phyloP scores from a whole-genome alignment of 345 rosid species.

The Camelina sativa region DNA sequence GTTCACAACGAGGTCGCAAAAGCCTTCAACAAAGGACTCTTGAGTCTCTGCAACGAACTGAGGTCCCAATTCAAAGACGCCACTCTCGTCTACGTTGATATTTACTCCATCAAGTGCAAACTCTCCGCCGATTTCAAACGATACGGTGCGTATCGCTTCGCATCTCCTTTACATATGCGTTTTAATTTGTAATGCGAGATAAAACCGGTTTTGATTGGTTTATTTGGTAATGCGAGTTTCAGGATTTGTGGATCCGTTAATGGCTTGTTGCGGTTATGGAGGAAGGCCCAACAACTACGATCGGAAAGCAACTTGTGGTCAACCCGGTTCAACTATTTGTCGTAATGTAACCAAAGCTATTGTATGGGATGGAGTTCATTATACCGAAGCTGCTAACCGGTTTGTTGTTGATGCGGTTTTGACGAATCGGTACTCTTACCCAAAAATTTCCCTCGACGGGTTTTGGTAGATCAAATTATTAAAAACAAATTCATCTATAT shows the following conservation, averaged over 20 bases:
- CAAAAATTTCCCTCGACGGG: slow-evolving; percentile 48
- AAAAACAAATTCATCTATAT: background rate
- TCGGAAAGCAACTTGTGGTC: slow-evolving; percentile 49
- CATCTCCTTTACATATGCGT: background rate
- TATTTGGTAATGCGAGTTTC: background rate
- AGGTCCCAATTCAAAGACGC: slow-evolving; percentile 49
- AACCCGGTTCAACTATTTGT: slow-evolving; percentile 52
- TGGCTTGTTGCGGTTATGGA: slow-evolving; percentile 65
- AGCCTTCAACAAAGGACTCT: slow-evolving; percentile 54
- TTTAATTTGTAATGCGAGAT: background rate
- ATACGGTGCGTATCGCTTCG: slow-evolving; percentile 44
- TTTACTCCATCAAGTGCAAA: slow-evolving; percentile 60
- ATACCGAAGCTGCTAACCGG: slow-evolving; percentile 69
- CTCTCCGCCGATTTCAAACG: slow-evolving; percentile 50
- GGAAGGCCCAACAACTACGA: slow-evolving; percentile 61
- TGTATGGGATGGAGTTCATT: slow-evolving; percentile 81
- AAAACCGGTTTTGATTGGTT: slow-evolving; percentile 22
- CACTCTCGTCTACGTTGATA: slow-evolving; percentile 60
- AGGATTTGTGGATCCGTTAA: slow-evolving; percentile 64
- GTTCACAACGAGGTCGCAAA: slow-evolving; percentile 60
- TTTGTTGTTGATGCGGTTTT: slow-evolving; percentile 52
- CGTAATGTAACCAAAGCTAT: slow-evolving; percentile 44
- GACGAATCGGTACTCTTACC: slow-evolving; percentile 54
- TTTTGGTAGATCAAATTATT: slow-evolving; percentile 46
- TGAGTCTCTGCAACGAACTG: slow-evolving; percentile 49